Evolutionary conservation across 345 rosid species (phyloP).

Genomic region (Salix arbutifolia): DNA sequence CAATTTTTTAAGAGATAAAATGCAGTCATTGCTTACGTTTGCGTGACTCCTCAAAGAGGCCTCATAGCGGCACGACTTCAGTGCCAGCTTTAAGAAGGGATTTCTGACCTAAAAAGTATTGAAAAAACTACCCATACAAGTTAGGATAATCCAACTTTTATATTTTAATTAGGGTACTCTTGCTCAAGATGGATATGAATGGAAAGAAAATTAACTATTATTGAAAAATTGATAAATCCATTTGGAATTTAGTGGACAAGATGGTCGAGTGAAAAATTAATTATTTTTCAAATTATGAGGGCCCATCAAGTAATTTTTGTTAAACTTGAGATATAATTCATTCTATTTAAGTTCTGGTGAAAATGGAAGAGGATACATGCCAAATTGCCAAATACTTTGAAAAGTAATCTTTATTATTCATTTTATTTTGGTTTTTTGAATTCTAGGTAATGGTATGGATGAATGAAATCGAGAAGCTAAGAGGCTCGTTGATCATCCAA

Average conservation of each 20-base stretch:
- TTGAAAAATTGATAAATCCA: too few species aligned
- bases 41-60: background rate
- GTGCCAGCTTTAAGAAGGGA: too few species aligned
- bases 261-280: background rate
- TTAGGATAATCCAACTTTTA: background rate
- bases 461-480: too few species aligned
- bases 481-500: too few species aligned
- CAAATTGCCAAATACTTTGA: background rate
- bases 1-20: background rate
- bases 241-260: too few species aligned
- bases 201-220: too few species aligned
- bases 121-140: background rate
- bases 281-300: background rate
- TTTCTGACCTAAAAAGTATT: too few species aligned
- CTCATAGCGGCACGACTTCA: background rate
- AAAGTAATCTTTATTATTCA: too few species aligned
- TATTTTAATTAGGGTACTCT: too few species aligned
- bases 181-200: too few species aligned
- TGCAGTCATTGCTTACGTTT: slow-evolving; percentile 18
- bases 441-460: too few species aligned
- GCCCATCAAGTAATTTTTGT: background rate
- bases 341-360: background rate
- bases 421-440: too few species aligned
- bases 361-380: background rate
- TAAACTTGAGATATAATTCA: background rate